Evolutionary conservation across 768 basidiomycete species (phyloP), one percentile per base, ranked within the genome.

Genomic region (Phanerochaete carnosa): DNA sequence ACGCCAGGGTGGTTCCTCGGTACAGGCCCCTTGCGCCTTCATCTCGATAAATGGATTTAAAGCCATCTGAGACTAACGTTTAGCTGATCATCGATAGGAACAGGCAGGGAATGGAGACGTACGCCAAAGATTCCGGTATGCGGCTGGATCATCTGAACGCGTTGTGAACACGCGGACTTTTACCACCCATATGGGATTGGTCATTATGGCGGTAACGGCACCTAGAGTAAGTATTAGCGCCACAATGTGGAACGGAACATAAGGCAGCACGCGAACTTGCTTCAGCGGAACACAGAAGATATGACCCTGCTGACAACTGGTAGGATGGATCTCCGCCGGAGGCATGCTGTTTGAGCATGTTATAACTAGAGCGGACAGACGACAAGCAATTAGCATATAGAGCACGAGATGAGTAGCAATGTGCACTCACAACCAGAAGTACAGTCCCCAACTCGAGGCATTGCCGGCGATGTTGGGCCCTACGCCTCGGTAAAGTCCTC

Each of bases 171-270:
- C 95, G 61, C 97, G 86, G 9, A 97, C 95, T 77, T 96, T 92
- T 58, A 98, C 90, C 15, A 98, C 90, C 96, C 96, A 98, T 66
- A 98, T 86, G 0, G 96, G 97, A 73, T 99, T 98, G 7, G 96
- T 99, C 70, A 97, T 82, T 68, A 98, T 77, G 0, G 97, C 95
- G 3, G 95, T 97, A 19, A 86, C 87, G 13, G 95, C 92, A 77
- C 96, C 96, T 98, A 59, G 19, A 58, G 56, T 64, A 15, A 30
- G 37, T 62, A 60, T 33, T 57, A 47, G 52, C 59, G 58, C 45
- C 46, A 54, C 46, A 43, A 43, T 55, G 57, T 37, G 26, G 7
- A 43, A 33, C 63, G 62, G 57, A 56, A 58, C 51, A 63, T 52
- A 50, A 62, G 55, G 59, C 66, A 60, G 66, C 68, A 58, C 72